Evolutionary conservation across 805 yeast species (phyloP), one percentile per base, ranked within the genome.

Genomic region (Saturnispora sanitii): DNA sequence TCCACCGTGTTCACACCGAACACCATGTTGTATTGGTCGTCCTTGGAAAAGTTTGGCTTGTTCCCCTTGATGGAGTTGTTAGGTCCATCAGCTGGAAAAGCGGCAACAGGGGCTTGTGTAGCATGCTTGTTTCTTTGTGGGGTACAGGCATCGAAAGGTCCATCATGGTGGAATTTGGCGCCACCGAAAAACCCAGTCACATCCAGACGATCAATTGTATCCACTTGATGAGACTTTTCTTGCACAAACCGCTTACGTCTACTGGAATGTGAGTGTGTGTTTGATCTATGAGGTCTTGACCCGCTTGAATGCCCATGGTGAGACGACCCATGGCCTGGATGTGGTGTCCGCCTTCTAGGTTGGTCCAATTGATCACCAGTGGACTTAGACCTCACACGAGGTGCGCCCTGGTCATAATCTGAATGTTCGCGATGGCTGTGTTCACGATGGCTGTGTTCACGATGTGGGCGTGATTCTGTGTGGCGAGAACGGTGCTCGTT

Each of bases 71-170:
- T 78, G 5, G 90, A 73, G 54, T 75, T 82, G 62, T 92, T 92
- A 47, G 97, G 96, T 0, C 97, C 96, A 62, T 90, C 94, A 6
- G 73, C 83, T 0, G 96, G 96, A 70, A 90, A 92, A 1, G 98
- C 98, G 65, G 77, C 67, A 13, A 92, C 96, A 4, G 98, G 98
- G 0, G 96, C 95, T 35, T 76, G 78, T 55, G 67, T 71, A 16
- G 70, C 66, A 48, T 63, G 65, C 63, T 82, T 83, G 62, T 92
- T 92, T 59, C 97, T 78, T 60, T 85, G 95, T 6, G 98, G 97
- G 3, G 94, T 83, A 61, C 97, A 90, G 1, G 98, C 98, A 59
- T 92, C 98, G 58, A 92, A 92, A 13, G 98, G 98, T 11, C 98
- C 98, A 64, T 92, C 98, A 61, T 92, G 97, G 61, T 92, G 98